Evolutionary conservation across 2,329 filamentous ascomycete species (phyloP).

Genomic region (Knoxdaviesia proteae): DNA sequence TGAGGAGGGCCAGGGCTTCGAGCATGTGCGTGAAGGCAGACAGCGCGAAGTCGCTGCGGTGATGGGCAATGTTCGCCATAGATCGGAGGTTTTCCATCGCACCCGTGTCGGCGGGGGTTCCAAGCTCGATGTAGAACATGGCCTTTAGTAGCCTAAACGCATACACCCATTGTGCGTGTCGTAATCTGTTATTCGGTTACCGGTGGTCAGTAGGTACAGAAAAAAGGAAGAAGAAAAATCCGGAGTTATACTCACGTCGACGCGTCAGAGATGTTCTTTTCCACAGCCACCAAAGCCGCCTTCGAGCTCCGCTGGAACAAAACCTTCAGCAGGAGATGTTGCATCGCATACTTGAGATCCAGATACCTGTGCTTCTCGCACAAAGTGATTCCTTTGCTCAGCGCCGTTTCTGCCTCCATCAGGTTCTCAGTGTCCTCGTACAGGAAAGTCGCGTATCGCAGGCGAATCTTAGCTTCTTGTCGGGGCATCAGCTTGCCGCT

Average conservation of each 20-base stretch:
- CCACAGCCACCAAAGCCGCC: slow-evolving; percentile 51
- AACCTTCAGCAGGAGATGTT: slow-evolving; percentile 50
- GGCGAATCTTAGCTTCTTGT: slow-evolving; percentile 44
- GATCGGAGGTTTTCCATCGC: slow-evolving; percentile 48
- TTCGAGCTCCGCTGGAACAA: slow-evolving; percentile 51
- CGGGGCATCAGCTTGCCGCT: slow-evolving; percentile 39
- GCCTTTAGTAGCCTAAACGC: slow-evolving; percentile 56
- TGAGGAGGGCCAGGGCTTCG: slow-evolving; percentile 49
- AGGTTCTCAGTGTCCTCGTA: slow-evolving; percentile 59
- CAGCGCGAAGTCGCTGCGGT: slow-evolving; percentile 40
- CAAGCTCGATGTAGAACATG: slow-evolving; percentile 42
- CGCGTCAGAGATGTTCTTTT: slow-evolving; percentile 46
- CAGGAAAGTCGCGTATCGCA: slow-evolving; percentile 52
- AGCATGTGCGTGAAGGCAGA: slow-evolving; percentile 44
- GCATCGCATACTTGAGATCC: slow-evolving; percentile 59
- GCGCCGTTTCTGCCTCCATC: slow-evolving; percentile 48
- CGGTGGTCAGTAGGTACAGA: slow-evolving; percentile 4
- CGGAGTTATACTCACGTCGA: slow-evolving; percentile 28
- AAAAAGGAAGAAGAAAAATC: background rate
- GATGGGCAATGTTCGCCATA: slow-evolving; percentile 36
- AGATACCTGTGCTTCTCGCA: slow-evolving; percentile 33
- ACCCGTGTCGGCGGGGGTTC: slow-evolving; percentile 37
- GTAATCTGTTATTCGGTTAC: too few relatives aligned
- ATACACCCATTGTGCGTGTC: slow-evolving; percentile 54
- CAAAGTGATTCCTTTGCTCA: slow-evolving; percentile 50